Percentiles rank a stretch among this genome's conserved stretches.
Evolutionary conservation across 306 rosid genomes (phyloP).

Genomic region (Lathyrus tuberosus): DNA sequence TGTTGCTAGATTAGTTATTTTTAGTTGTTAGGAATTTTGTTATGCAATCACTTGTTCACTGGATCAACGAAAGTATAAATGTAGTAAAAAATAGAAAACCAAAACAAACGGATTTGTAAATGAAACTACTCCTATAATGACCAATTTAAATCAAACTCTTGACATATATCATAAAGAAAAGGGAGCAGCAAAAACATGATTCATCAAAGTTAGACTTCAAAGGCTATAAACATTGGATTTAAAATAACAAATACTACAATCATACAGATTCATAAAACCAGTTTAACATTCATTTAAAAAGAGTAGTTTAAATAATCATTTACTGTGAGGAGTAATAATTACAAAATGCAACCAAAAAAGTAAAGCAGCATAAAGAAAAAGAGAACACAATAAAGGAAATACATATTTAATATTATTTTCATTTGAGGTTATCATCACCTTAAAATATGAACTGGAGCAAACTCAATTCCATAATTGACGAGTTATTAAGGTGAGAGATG

Average conservation of each 20-base stretch:
- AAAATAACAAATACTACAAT: background rate
- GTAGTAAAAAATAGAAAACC: too few species aligned
- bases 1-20: background rate
- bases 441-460: background rate
- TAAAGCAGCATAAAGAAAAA: background rate
- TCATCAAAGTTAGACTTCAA: background rate
- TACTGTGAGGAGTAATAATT: background rate
- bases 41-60: too few species aligned
- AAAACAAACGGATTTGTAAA: too few species aligned
- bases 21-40: background rate
- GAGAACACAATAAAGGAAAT: background rate
- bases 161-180: background rate
- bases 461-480: background rate
- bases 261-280: background rate
- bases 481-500: too few species aligned
- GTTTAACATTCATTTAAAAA: background rate
- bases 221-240: background rate
- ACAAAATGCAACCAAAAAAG: conserved; percentile 16
- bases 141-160: too few species aligned
- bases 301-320: background rate
- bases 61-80: too few species aligned
- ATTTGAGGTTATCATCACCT: background rate
- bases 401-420: background rate
- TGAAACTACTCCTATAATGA: too few species aligned
- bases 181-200: background rate